Conservation (phyloP, 2,329 filamentous ascomycete genomes). For the Tolypocladium guangdongense region DNA sequence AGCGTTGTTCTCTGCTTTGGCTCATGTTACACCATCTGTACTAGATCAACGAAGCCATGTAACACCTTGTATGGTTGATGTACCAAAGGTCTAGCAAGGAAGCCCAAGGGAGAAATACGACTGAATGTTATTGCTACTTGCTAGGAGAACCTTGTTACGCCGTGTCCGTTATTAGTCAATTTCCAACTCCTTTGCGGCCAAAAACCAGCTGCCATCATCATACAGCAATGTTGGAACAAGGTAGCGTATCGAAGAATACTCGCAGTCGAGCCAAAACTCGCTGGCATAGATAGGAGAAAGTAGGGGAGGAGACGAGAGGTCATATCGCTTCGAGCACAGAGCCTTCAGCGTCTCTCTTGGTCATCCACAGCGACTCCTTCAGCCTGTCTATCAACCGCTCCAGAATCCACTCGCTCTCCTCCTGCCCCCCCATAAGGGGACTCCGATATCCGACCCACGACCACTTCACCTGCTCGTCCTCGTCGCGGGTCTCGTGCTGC, state of each 20-base stretch:
- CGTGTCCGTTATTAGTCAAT: neutral
- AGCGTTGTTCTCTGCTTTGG: neutral
- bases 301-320: neutral
- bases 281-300: neutral
- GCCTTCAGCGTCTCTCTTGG: neutral
- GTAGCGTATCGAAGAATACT: neutral
- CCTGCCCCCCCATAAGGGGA: constrained; percentile 57
- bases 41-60: neutral
- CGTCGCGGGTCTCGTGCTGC: constrained; percentile 12
- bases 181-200: neutral
- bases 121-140: neutral
- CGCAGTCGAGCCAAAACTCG: neutral
- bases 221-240: neutral
- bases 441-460: constrained; percentile 63
- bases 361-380: constrained; percentile 16
- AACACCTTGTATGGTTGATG: neutral
- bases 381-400: constrained; percentile 50
- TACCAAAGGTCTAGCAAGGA: neutral
- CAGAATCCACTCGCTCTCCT: constrained; percentile 64
- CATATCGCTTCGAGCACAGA: neutral
- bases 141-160: neutral
- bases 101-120: neutral
- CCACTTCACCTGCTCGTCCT: constrained; percentile 35
- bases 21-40: neutral
- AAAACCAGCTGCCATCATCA: neutral